Base-by-base conservation (phyloP, 2,329 filamentous ascomycete species). In the Amauroascus niger region DNA sequence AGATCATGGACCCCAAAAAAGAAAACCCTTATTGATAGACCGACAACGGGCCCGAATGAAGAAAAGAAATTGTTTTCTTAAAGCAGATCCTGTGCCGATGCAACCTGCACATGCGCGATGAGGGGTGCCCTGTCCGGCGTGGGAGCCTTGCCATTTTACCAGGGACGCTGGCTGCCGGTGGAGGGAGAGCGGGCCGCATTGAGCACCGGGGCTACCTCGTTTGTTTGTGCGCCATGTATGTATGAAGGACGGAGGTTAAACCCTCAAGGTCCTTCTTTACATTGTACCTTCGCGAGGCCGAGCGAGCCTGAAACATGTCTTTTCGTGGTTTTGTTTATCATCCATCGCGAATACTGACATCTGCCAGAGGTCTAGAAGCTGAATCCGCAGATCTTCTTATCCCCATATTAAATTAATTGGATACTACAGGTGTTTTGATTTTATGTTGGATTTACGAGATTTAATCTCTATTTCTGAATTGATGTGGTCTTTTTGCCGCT, bases 281-380 rank as follows among this genome's bases (percentile, higher is more conserved):
- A 22, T 49, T n/a, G n/a, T n/a, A n/a, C n/a, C n/a, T 18, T 50
- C 49, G 49, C 39, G 39, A 51, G 28, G 18, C 49, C 39, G 39
- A 51, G 39, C 3, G 16, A 22, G 33, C 24, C 7, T 33, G 24
- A 28, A 22, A 35, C 44, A 39, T 44, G 49, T 39, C 39, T 51
- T 26, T 32, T 51, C 7, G 16, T 24, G 26, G 39, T 39, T 33
- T 14, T 43, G 1, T n/a, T 5, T n/a, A 22, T 35, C 35, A 22
- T 8, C n/a, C 22, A 51, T 44, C n/a, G n/a, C n/a, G n/a, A n/a
- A n/a, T n/a, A n/a, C n/a, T n/a, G n/a, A 44, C 37, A 39, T 40
- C 24, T 7, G 22, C 13, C 6, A 24, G n/a, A 40, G 37, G n/a
- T 18, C 16, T 4, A 18, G 37, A 18, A 13, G 20, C 20, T 18